Base-by-base conservation (phyloP, 164 flowering plant genomes). In the Stephania cephalantha region DNA sequence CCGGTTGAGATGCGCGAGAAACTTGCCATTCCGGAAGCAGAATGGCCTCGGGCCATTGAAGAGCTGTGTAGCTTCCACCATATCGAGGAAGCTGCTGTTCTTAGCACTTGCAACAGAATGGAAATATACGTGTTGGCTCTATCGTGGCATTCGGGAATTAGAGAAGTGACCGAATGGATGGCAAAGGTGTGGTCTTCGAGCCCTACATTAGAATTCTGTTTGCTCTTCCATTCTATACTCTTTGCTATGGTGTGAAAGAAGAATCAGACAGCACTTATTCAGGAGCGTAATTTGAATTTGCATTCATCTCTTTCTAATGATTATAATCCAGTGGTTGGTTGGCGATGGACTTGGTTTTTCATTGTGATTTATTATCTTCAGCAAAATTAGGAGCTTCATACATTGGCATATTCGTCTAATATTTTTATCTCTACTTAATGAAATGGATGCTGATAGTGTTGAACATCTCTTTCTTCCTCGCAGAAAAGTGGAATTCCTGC, bases 81-180 rank as follows among this genome's bases (percentile, higher is more conserved):
- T 75, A 92, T 96, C 55, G 98, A 91, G 82, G 99, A 96, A 83
- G 99, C 99, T 80, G 99, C 98, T 73, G 98, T 96, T 74, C 97
- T 96, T 53, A 93, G 99, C 78, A 96, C 98, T 76, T 96, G 99
- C 83, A 96, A 96, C 83, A 79, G 99, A 76, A 91, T 94, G 97
- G 99, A 96, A 79, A 92, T 96, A 73, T 96, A 96, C 80, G 95
- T 94, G 74, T 95, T 92, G 17, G 98, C 97, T 78, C 80, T 93
- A 48, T 93, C 99, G 71, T 90, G 90, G 87, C 93, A 92, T 76
- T 94, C 95, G 58, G 99, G 98, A 44, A 92, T 92, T 50, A 91
- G 88, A 83, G 99, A 96, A 88, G 99, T 96, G 46, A 94, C 93
- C 50, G 99, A 96, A 76, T 96, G 99, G 99, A 92, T 96, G 99